phyloP scores from a whole-genome alignment of 2,329 filamentous ascomycete species.

The Diaporthe sp. region DNA sequence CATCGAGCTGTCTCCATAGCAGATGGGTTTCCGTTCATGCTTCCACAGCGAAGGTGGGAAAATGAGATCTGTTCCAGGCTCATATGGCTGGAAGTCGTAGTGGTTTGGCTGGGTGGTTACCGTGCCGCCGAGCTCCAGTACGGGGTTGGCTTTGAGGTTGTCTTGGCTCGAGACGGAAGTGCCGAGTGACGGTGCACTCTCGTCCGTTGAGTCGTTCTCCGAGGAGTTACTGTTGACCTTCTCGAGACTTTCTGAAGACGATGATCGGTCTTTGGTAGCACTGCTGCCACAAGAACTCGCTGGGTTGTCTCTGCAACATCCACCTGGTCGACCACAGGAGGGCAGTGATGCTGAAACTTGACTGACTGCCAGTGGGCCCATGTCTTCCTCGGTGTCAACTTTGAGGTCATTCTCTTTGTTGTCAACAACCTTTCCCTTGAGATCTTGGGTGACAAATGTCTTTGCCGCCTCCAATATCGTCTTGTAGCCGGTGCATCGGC shows the following conservation, averaged over 20 bases:
- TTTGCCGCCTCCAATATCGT: conserved; percentile 95
- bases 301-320: conserved; percentile 10
- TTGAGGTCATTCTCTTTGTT: background rate
- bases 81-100: conserved; percentile 95
- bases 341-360: background rate
- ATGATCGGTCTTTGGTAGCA: background rate
- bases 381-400: background rate
- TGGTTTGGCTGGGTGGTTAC: conserved; percentile 79
- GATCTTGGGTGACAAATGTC: conserved; percentile 77
- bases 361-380: background rate
- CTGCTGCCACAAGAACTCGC: conserved; percentile 1
- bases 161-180: conserved; percentile 80
- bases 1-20: conserved; percentile 94
- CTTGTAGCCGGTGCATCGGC: conserved; percentile 93
- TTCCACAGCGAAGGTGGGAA: conserved; percentile 89
- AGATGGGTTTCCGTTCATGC: conserved; percentile 83
- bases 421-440: conserved; percentile 57
- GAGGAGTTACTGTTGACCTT: conserved; percentile 9
- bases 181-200: background rate
- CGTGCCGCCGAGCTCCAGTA: conserved; percentile 46
- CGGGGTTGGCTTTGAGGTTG: conserved; percentile 56
- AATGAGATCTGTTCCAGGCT: conserved; percentile 92
- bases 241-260: conserved; percentile 5
- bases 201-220: background rate
- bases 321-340: conserved; percentile 16